Percentiles rank a stretch among this genome's conserved stretches.
Conservation (phyloP, 805 yeast genomes). For the Lachancea thermotolerans region DNA sequence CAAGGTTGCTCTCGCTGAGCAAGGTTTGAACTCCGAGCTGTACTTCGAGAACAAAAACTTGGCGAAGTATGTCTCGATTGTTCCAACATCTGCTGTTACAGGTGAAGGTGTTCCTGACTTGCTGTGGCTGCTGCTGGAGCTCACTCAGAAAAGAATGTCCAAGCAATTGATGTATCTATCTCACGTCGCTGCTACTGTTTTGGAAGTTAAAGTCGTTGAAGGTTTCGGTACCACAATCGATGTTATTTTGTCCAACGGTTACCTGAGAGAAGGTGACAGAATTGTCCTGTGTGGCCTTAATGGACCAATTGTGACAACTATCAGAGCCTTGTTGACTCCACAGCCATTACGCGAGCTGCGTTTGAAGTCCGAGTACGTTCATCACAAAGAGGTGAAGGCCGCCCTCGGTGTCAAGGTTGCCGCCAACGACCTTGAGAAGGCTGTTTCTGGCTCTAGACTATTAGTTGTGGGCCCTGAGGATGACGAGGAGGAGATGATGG, state of each 20-base stretch:
- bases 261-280: constrained; percentile 89
- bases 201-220: constrained; percentile 96
- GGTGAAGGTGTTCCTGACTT: constrained; percentile 99
- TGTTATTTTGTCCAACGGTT: constrained; percentile 95
- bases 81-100: constrained; percentile 97
- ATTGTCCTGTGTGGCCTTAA: constrained; percentile 95
- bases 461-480: constrained; percentile 94
- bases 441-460: constrained; percentile 97
- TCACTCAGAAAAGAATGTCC: constrained; percentile 98
- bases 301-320: constrained; percentile 95
- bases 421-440: constrained; percentile 95
- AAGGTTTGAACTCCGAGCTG: constrained; percentile 95
- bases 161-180: constrained; percentile 95
- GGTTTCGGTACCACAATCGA: constrained; percentile 99
- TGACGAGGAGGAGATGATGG: constrained; percentile 95
- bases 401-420: constrained; percentile 98
- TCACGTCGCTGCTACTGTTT: constrained; percentile 83
- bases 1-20: constrained; percentile 90
- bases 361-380: constrained; percentile 92
- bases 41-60: constrained; percentile 92
- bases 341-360: constrained; percentile 96
- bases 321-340: constrained; percentile 93
- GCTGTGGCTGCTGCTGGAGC: constrained; percentile 87
- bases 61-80: constrained; percentile 89
- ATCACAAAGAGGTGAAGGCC: constrained; percentile 96